phyloP scores from a whole-genome alignment of 768 basidiomycete species.

The Ramaria rubella region DNA sequence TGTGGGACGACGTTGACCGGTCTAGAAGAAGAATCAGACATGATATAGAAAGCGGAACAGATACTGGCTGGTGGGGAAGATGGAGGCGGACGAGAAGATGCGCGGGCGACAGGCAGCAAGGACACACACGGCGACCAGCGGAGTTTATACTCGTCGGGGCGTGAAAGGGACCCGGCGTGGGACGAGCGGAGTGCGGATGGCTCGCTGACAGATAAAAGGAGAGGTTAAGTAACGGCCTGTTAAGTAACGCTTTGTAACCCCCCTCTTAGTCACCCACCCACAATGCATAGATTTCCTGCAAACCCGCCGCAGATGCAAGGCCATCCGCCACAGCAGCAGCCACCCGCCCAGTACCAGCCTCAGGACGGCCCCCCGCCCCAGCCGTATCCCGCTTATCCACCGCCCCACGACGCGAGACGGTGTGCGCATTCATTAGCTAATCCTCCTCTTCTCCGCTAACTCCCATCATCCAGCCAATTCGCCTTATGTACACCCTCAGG shows the following conservation, averaged over 20 bases:
- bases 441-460: slow-evolving; percentile 1
- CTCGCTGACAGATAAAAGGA: not conserved
- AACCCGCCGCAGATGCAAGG: not conserved
- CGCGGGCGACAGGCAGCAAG: not conserved
- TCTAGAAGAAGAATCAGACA: not conserved
- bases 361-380: not conserved
- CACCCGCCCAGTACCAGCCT: not conserved
- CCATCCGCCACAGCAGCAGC: not conserved
- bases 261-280: slow-evolving; percentile 9
- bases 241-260: slow-evolving; percentile 7
- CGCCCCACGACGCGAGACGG: slow-evolving; percentile 7
- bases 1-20: not conserved
- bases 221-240: slow-evolving; percentile 6
- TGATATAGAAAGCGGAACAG: not conserved
- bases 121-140: not conserved
- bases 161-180: not conserved
- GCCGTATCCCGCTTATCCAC: slow-evolving; percentile 7
- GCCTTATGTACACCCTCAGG: slow-evolving; percentile 9
- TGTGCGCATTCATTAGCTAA: slow-evolving; percentile 11
- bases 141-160: not conserved
- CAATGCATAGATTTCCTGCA: slow-evolving; percentile 8
- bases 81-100: not conserved
- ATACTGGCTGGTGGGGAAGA: not conserved
- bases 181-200: not conserved
- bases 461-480: slow-evolving; percentile 4